Conservation (phyloP, 495 filamentous ascomycete genomes). For the Lophium mytilinum region DNA sequence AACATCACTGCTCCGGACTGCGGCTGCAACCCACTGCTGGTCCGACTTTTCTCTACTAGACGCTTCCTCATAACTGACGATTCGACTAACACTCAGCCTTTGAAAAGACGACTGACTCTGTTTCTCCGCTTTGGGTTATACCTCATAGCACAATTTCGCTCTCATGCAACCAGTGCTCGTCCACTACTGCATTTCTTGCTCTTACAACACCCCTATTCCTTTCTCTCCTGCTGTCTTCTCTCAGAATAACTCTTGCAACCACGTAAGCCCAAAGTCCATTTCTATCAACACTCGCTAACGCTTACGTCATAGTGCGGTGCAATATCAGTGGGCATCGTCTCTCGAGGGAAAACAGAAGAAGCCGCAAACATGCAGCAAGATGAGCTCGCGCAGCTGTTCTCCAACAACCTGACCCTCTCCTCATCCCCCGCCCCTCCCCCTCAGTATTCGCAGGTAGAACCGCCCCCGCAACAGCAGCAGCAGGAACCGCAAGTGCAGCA, state of each 20-base stretch:
- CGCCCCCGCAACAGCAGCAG: constrained; percentile 9
- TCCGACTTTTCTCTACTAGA: neutral
- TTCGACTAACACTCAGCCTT: no score
- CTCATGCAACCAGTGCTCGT: constrained; percentile 32
- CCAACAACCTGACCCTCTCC: constrained; percentile 28
- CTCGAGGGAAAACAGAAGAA: constrained; percentile 24
- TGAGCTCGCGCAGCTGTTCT: constrained; percentile 33
- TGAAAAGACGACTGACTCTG: no score
- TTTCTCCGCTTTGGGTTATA: no score
- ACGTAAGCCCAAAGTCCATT: constrained; percentile 29
- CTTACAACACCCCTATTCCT: constrained; percentile 31
- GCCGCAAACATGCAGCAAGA: constrained; percentile 31
- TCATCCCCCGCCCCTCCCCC: constrained; percentile 9
- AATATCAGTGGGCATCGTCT: constrained; percentile 27
- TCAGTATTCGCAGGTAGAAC: constrained; percentile 4
- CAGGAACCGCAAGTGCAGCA: constrained; percentile 1
- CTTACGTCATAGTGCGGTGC: constrained; percentile 32
- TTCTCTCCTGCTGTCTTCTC: constrained; percentile 34
- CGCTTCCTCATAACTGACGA: neutral
- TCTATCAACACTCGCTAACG: constrained; percentile 16
- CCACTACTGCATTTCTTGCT: constrained; percentile 31
- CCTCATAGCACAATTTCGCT: neutral
- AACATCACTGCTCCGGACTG: neutral
- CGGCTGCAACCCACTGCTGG: neutral
- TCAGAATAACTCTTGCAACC: constrained; percentile 30